Evolutionary conservation across 148 eudicot species (phyloP), one percentile per base, ranked within the genome.

Genomic region (Vaccinium macrocarpon): DNA sequence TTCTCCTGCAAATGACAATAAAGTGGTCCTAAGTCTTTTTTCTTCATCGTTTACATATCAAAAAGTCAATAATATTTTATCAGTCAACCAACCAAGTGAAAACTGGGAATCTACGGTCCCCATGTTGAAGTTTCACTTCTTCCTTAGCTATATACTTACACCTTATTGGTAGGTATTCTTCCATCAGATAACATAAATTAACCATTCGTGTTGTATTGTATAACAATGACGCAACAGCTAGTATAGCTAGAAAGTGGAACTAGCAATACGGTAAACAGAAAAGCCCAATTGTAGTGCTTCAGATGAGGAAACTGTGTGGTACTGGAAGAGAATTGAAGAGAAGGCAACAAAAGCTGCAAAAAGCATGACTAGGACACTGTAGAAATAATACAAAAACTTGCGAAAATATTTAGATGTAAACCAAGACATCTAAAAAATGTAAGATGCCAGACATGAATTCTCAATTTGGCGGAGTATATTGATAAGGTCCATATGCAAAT

Each of bases 1-100:
- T 84, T 92, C 80, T 97, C 98, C 99, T 97, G 88, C 10, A 55
- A 68, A 79, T 23, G 42, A 52, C 8, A 53, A 48, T 12, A 50
- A 82, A 73, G 73, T 25, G 27, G 18, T 55, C 32, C 29, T 9
- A 46, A 71, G 73, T 29, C 11, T 27, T 1, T 29, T 68, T 68
- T 68, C 55, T 13, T 8, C 73, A 25, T 13, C 73, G 29, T 29
- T 68, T 68, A 68, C 18, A 13, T 29, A 29, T 18, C 71, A 5
- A 68, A 68, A 29, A 5, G 76, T 23, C 73, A 66, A 76, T 49
- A 23, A 7, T 21, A 21, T 21, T 49, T 49, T 3, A 76, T 76
- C 56, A 9, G 10, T 75, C 78, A 75, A 46, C 27, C 78, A 53
- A 19, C n/a, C 42, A n/a, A 29, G 25, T 10, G 52, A 75, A 75